Conservation (phyloP, 805 yeast genomes). For the Wickerhamiella bombiphila region DNA sequence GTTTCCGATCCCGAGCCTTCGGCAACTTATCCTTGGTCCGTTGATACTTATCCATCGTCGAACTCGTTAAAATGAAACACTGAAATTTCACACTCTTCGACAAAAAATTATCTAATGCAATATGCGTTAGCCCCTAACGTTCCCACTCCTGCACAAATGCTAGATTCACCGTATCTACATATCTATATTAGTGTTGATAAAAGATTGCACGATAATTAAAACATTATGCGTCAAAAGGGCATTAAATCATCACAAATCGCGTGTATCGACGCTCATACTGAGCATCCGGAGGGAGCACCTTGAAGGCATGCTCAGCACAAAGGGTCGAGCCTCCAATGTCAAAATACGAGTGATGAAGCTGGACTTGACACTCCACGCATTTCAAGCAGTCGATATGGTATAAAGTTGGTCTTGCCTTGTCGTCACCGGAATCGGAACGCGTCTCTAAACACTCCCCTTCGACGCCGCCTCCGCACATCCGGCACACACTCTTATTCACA, state of each 20-base stretch:
- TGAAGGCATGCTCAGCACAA: slow-evolving; percentile 26
- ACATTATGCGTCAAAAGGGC: too few species aligned
- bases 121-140: neutral
- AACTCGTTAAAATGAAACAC: too few species aligned
- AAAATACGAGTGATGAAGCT: slow-evolving; percentile 22
- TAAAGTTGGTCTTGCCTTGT: slow-evolving; percentile 44
- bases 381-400: slow-evolving; percentile 64
- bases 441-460: slow-evolving; percentile 84
- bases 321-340: slow-evolving; percentile 22
- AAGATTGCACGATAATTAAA: too few species aligned
- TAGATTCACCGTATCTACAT: neutral
- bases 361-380: slow-evolving; percentile 43
- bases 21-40: slow-evolving; percentile 42
- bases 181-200: neutral
- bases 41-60: slow-evolving; percentile 16
- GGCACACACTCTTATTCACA: slow-evolving; percentile 62
- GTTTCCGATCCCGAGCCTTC: slow-evolving; percentile 33
- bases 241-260: slow-evolving; percentile 20
- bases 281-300: slow-evolving; percentile 13
- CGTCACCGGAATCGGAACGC: slow-evolving; percentile 21
- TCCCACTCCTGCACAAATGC: neutral
- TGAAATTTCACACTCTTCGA: too few species aligned
- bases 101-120: slow-evolving; percentile 6
- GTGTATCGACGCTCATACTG: slow-evolving; percentile 21
- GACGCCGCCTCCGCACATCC: slow-evolving; percentile 55